A percentile compares a stretch with the other conserved stretches of the same genome.
Conservation (phyloP, 768 basidiomycete species). For the Agaricus subrufescens region DNA sequence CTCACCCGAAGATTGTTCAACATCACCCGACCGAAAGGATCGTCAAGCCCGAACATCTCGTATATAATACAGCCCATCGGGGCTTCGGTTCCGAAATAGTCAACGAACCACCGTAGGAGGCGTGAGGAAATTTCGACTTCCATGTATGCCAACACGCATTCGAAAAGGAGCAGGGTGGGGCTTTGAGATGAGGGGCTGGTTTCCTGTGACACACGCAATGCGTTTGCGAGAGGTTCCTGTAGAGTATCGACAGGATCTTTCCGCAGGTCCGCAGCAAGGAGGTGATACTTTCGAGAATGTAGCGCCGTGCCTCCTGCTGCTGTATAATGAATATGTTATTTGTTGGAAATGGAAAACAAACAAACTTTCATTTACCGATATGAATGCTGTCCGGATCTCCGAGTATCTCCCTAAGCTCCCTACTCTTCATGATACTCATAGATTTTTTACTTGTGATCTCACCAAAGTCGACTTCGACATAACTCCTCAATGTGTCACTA, state of each 20-base stretch:
- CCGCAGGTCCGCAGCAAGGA: constrained; percentile 78
- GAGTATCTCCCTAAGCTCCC: constrained; percentile 45
- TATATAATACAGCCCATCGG: constrained; percentile 67
- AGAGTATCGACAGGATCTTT: constrained; percentile 46
- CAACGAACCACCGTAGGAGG: constrained; percentile 71
- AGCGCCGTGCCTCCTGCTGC: constrained; percentile 61
- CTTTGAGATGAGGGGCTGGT: constrained; percentile 51
- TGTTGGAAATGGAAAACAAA: background rate
- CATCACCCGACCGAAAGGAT: constrained; percentile 93
- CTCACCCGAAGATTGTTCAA: constrained; percentile 75
- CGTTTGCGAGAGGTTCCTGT: constrained; percentile 13
- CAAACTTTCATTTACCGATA: constrained; percentile 31
- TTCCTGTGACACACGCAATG: constrained; percentile 16
- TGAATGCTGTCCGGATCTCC: constrained; percentile 40
- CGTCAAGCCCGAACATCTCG: constrained; percentile 89
- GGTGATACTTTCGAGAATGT: constrained; percentile 53
- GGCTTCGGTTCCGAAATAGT: constrained; percentile 33
- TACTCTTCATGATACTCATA: constrained; percentile 70
- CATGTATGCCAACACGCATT: constrained; percentile 94
- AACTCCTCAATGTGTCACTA: constrained; percentile 46
- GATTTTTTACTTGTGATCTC: constrained; percentile 83
- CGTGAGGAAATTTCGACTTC: constrained; percentile 48
- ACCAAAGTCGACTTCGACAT: constrained; percentile 89
- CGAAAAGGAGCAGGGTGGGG: constrained; percentile 85
- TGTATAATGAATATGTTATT: constrained; percentile 20